phyloP scores from a whole-genome alignment of 768 basidiomycete species.

The Amanita subjunquillea region DNA sequence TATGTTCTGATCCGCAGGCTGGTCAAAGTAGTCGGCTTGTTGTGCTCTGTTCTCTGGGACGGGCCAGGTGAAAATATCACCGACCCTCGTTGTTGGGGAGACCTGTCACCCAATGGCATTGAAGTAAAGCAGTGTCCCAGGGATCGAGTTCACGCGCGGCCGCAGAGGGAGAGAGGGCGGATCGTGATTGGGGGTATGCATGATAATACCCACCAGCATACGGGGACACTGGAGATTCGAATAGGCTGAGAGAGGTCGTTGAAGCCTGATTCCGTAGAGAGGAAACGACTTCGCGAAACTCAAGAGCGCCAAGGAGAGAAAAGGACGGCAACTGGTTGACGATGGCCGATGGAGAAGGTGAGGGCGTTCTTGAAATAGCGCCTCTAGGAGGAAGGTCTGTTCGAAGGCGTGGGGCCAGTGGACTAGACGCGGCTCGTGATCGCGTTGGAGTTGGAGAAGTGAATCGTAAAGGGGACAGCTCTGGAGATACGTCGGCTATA shows the following conservation, averaged over 20 bases:
- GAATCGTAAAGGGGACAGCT: constrained; percentile 17
- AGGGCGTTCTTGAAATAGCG: constrained; percentile 38
- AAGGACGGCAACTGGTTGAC: constrained; percentile 64
- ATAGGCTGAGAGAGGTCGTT: constrained; percentile 44
- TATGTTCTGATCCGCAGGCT: constrained; percentile 9
- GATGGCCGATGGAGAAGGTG: constrained; percentile 31
- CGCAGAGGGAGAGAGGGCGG: constrained; percentile 10
- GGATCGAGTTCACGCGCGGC: constrained; percentile 13
- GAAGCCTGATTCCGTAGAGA: constrained; percentile 66
- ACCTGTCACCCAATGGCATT: constrained; percentile 35
- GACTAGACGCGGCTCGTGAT: constrained; percentile 29
- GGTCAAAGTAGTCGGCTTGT: not conserved
- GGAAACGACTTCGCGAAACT: constrained; percentile 87
- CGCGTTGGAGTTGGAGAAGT: constrained; percentile 23
- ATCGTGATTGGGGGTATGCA: constrained; percentile 8
- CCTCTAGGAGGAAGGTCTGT: constrained; percentile 24
- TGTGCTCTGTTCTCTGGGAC: not conserved
- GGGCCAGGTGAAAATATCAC: not conserved
- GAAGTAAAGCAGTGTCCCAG: constrained; percentile 40
- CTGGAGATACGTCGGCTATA: constrained; percentile 10
- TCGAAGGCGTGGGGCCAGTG: constrained; percentile 22
- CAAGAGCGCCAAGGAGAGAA: constrained; percentile 89
- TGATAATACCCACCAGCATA: constrained; percentile 73
- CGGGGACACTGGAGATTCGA: constrained; percentile 58
- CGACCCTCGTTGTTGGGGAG: constrained; percentile 12